phyloP scores from a whole-genome alignment of 345 rosid genomes.

The Salix exigua region DNA sequence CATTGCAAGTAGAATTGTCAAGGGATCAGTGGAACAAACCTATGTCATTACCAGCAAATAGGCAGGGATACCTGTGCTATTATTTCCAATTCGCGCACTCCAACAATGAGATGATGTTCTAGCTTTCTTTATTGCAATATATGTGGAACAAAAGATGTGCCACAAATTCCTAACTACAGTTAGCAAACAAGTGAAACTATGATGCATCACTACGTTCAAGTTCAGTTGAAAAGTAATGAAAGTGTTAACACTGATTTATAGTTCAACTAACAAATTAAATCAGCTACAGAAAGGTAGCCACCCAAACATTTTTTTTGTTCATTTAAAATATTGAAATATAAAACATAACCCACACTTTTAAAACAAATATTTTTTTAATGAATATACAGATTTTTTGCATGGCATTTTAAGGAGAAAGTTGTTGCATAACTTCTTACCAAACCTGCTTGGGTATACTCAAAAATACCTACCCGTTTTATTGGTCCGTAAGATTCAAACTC shows the following conservation, averaged over 20 bases:
- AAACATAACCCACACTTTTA: background rate
- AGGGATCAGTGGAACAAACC: conserved; percentile 25
- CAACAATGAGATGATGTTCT: conserved; percentile 26
- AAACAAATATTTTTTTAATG: background rate
- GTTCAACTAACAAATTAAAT: conserved; percentile 5
- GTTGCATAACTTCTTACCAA: conserved; percentile 74
- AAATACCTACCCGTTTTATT: conserved; percentile 96
- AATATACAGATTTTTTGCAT: conserved; percentile 16
- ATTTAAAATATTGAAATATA: background rate
- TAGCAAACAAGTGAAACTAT: conserved; percentile 12
- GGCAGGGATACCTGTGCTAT: conserved; percentile 48
- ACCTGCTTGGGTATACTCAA: conserved; percentile 50
- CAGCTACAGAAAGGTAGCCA: background rate
- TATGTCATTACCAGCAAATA: conserved; percentile 25
- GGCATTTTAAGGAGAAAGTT: conserved; percentile 19
- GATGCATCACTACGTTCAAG: background rate
- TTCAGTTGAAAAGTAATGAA: background rate
- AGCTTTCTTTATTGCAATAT: conserved; percentile 22
- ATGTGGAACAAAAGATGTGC: conserved; percentile 10
- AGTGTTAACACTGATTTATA: background rate
- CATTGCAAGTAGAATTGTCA: conserved; percentile 17
- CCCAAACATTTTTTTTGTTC: background rate
- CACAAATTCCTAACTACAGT: conserved; percentile 16
- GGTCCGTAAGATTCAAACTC: conserved; percentile 99
- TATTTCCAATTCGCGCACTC: conserved; percentile 37